Conservation (phyloP, 495 filamentous ascomycete species). For the Penicillium dipodomyicola region DNA sequence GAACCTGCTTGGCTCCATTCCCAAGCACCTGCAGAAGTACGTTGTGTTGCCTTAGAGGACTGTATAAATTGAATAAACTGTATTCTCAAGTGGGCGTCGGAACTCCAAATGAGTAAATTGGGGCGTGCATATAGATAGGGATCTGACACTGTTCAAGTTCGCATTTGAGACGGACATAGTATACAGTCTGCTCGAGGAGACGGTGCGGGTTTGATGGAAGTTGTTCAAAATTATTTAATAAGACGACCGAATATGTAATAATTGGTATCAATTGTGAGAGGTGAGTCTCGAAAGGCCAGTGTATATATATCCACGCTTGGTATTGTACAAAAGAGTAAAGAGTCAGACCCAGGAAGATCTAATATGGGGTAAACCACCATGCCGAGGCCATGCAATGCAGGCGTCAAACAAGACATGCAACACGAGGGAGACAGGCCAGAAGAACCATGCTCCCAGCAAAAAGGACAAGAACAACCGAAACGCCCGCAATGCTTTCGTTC, state of each 20-base stretch:
- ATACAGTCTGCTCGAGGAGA: no score
- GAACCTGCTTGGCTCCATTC: slow-evolving; percentile 77
- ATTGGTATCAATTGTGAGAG: slow-evolving; percentile 13
- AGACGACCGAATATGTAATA: neutral
- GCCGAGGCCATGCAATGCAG: neutral
- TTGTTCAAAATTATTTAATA: neutral
- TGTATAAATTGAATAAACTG: slow-evolving; percentile 18
- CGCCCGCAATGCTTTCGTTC: slow-evolving; percentile 31
- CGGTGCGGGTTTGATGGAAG: neutral
- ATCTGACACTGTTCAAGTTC: neutral
- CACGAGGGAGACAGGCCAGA: neutral
- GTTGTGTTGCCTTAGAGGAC: slow-evolving; percentile 74
- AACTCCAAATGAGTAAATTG: neutral
- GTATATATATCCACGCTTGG: slow-evolving; percentile 13
- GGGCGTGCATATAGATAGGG: neutral
- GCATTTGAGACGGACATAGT: neutral
- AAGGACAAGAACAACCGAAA: slow-evolving; percentile 20
- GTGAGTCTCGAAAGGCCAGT: slow-evolving; percentile 10
- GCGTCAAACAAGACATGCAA: slow-evolving; percentile 4
- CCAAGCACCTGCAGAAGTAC: slow-evolving; percentile 83
- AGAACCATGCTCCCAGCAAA: neutral
- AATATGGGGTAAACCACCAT: neutral
- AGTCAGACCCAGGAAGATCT: neutral
- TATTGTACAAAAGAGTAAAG: slow-evolving; percentile 16
- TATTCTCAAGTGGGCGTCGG: neutral